These are phyloP conservation scores for Casuarina equisetifolia DNA, from an alignment of 306 rosid genomes.

Conservation along the genomic window DNA sequence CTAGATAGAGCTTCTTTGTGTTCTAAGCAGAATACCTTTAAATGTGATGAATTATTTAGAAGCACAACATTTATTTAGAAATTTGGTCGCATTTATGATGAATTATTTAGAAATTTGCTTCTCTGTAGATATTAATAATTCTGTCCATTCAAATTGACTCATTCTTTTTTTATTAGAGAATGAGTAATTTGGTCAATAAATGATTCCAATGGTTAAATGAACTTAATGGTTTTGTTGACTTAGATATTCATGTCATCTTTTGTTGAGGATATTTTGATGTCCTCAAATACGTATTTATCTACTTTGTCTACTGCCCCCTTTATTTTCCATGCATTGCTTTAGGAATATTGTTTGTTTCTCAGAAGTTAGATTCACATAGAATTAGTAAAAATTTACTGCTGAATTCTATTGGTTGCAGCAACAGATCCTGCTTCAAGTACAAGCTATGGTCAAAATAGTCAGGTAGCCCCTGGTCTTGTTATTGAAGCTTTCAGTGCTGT, in stretches of 20 bases:
- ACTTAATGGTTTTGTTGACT: neutral
- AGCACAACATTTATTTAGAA: too few relatives aligned
- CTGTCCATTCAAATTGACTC: neutral
- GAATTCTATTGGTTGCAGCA: constrained; percentile 44
- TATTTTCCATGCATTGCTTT: neutral
- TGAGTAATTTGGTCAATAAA: neutral
- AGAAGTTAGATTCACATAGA: neutral
- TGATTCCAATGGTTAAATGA: neutral
- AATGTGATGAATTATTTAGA: neutral
- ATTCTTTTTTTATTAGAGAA: neutral
- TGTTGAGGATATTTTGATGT: neutral
- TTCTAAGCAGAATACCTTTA: constrained; percentile 21
- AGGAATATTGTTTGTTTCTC: neutral
- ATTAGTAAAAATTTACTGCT: constrained; percentile 22
- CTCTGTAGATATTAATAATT: neutral
- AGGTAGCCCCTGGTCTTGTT: constrained; percentile 78
- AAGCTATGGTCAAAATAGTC: constrained; percentile 63
- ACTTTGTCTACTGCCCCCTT: neutral
- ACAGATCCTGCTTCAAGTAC: constrained; percentile 76
- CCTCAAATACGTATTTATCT: neutral
- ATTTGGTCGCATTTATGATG: neutral
- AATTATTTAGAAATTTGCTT: neutral
- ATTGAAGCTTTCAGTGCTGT: constrained; percentile 82
- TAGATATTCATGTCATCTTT: neutral
- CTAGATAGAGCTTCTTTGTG: constrained; percentile 14